Evolutionary conservation across 345 rosid genomes (phyloP).

Genomic region (Heritiera fomes): DNA sequence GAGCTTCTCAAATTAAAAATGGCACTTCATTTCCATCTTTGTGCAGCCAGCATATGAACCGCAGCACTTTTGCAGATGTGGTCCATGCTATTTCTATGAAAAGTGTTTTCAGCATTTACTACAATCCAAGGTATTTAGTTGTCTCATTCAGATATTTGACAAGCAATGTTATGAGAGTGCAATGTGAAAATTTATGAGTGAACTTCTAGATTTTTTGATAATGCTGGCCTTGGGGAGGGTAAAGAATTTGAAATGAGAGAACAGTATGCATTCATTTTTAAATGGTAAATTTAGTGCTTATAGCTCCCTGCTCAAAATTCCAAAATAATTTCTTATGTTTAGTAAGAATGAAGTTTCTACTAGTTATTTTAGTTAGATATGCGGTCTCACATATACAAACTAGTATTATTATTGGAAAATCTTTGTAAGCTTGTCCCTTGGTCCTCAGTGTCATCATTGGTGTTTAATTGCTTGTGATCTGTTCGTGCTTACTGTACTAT

Average conservation of each 20-base stretch:
- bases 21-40: slow-evolving; percentile 45
- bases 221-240: neutral
- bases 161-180: neutral
- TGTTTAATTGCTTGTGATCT: neutral
- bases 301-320: neutral
- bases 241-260: neutral
- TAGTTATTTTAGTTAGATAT: neutral
- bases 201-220: neutral
- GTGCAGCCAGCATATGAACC: slow-evolving; percentile 53
- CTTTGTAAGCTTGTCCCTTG: neutral
- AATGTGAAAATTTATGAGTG: neutral
- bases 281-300: neutral
- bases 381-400: neutral
- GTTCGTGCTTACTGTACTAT: neutral
- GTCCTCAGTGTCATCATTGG: neutral
- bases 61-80: slow-evolving; percentile 60
- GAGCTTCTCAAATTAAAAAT: slow-evolving; percentile 79
- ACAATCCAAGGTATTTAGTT: slow-evolving; percentile 80
- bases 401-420: neutral
- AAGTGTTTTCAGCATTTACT: slow-evolving; percentile 69
- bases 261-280: neutral
- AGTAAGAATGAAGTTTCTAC: neutral
- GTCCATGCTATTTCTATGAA: slow-evolving; percentile 63
- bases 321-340: neutral
- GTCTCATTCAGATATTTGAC: slow-evolving; percentile 1